These are phyloP conservation scores for Trichoderma erinaceum DNA, from an alignment of 495 filamentous ascomycete genomes.

Conservation along the genomic window DNA sequence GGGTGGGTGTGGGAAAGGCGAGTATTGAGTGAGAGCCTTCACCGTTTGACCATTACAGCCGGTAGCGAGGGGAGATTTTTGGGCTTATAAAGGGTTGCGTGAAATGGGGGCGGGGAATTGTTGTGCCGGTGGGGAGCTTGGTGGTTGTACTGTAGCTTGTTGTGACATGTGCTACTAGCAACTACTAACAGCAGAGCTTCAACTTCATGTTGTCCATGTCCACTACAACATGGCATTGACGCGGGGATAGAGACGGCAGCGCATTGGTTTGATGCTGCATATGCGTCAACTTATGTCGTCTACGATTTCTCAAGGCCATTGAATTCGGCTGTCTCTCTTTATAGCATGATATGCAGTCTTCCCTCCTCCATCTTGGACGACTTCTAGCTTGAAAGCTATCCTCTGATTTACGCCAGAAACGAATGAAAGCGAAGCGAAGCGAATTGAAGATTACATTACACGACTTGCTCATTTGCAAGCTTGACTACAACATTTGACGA, in stretches of 20 bases:
- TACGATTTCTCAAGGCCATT: background rate
- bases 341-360: slow-evolving; percentile 1
- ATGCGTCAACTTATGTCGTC: background rate
- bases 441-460: no score
- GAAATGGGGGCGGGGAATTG: background rate
- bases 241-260: background rate
- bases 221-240: background rate
- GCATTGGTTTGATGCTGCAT: background rate
- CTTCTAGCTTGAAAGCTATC: background rate
- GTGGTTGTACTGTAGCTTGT: background rate
- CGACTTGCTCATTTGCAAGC: no score
- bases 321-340: background rate
- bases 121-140: background rate
- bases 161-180: background rate
- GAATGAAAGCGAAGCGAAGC: no score
- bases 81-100: slow-evolving; percentile 19
- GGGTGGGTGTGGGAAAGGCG: slow-evolving; percentile 37
- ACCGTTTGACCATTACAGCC: slow-evolving; percentile 47
- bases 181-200: background rate
- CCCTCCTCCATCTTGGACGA: background rate
- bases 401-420: no score
- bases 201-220: background rate
- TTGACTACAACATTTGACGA: background rate
- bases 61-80: background rate
- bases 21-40: slow-evolving; percentile 41